phyloP scores from a whole-genome alignment of 306 rosid species.

The Cucurbita ficifolia region DNA sequence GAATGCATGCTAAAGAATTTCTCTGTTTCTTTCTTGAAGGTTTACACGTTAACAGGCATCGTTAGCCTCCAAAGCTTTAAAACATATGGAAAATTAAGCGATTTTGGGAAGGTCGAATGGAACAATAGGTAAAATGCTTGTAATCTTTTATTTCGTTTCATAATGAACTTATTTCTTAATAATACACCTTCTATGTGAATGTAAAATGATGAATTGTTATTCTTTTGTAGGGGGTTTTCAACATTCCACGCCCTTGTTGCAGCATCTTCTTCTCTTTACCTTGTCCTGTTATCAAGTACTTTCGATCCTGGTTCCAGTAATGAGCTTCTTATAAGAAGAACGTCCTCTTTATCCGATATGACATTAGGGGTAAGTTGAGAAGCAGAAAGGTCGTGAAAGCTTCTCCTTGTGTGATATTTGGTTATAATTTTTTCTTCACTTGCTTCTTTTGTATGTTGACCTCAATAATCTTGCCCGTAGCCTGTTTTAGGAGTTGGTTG shows the following conservation, averaged over 20 bases:
- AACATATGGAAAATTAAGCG: slow-evolving; percentile 38
- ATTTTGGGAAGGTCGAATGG: slow-evolving; percentile 62
- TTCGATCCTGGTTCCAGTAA: slow-evolving; percentile 32
- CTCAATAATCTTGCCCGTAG: not conserved
- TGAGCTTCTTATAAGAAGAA: slow-evolving; percentile 35
- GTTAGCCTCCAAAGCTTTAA: slow-evolving; percentile 33
- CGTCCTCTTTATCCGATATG: slow-evolving; percentile 61
- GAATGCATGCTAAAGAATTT: not conserved
- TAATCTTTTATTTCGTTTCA: not conserved
- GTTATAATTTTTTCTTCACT: not conserved
- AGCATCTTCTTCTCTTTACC: slow-evolving; percentile 50
- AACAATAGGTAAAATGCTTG: slow-evolving; percentile 58
- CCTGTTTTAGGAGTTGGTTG: not conserved
- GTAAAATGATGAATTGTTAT: slow-evolving; percentile 1
- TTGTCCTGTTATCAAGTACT: slow-evolving; percentile 44
- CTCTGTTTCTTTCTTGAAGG: slow-evolving; percentile 38
- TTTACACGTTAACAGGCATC: slow-evolving; percentile 42
- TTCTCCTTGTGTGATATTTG: not conserved
- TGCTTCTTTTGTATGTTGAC: not conserved
- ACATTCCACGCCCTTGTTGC: slow-evolving; percentile 74
- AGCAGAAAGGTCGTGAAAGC: slow-evolving; percentile 5
- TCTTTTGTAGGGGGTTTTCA: slow-evolving; percentile 68
- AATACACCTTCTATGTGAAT: slow-evolving; percentile 1
- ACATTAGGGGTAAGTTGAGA: slow-evolving; percentile 54
- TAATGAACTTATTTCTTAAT: slow-evolving; percentile 4